These are phyloP conservation scores for Anthostomella pinea DNA, from an alignment of 2,329 filamentous ascomycete genomes.

Conservation along the genomic window DNA sequence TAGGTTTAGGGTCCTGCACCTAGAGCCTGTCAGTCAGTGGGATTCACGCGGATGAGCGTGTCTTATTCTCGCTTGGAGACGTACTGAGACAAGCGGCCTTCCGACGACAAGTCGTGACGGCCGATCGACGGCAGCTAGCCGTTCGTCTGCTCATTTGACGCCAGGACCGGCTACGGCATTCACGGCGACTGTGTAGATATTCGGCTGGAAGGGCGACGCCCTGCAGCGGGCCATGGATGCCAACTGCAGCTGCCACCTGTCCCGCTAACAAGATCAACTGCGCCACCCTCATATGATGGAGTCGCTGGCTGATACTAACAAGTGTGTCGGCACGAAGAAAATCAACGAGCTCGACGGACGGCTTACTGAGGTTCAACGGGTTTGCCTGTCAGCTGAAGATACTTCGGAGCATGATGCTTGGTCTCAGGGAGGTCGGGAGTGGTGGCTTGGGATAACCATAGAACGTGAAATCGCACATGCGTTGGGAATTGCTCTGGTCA, in stretches of 20 bases:
- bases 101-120: conserved; percentile 24
- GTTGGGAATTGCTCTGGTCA: too few species aligned
- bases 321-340: conserved; percentile 27
- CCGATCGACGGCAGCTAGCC: background rate
- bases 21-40: too few species aligned
- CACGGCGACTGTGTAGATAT: conserved; percentile 41
- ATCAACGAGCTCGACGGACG: conserved; percentile 36
- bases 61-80: too few species aligned
- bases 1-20: too few species aligned
- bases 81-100: too few species aligned
- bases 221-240: conserved; percentile 36
- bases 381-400: conserved; percentile 24
- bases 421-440: too few species aligned
- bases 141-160: too few species aligned
- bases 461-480: too few species aligned
- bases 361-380: conserved; percentile 26
- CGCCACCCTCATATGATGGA: conserved; percentile 27
- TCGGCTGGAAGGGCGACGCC: conserved; percentile 40
- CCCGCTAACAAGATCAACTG: conserved; percentile 30
- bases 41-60: too few species aligned
- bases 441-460: too few species aligned
- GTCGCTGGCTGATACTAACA: conserved; percentile 30
- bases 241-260: conserved; percentile 33
- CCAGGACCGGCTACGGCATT: conserved; percentile 35
- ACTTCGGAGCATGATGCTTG: too few species aligned